Evolutionary conservation across 495 filamentous ascomycete genomes (phyloP).

Genomic region (Tuber aestivum): DNA sequence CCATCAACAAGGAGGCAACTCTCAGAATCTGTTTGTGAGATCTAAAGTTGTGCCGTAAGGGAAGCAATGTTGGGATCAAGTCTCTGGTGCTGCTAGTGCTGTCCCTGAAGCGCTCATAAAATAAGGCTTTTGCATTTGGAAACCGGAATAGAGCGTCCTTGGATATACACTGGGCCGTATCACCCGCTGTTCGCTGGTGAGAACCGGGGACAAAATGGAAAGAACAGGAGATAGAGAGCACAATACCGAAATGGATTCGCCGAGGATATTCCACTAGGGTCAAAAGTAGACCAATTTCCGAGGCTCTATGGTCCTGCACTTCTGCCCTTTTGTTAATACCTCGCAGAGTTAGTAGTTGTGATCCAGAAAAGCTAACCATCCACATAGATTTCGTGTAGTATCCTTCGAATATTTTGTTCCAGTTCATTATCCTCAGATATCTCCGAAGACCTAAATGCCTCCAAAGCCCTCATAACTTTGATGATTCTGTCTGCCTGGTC

Average conservation of each 20-base stretch:
- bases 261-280: conserved; percentile 42
- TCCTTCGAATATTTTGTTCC: conserved; percentile 31
- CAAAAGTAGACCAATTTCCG: conserved; percentile 46
- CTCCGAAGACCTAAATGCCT: conserved; percentile 9
- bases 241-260: conserved; percentile 46
- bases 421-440: conserved; percentile 10
- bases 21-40: conserved; percentile 48
- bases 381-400: conserved; percentile 48
- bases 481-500: conserved; percentile 26
- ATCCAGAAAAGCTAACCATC: conserved; percentile 39
- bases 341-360: background rate
- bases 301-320: conserved; percentile 46
- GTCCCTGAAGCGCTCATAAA: conserved; percentile 43
- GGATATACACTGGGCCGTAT: no score
- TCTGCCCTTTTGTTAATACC: conserved; percentile 34
- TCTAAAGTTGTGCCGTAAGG: conserved; percentile 46
- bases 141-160: conserved; percentile 44
- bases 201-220: background rate
- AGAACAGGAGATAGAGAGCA: background rate
- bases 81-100: conserved; percentile 25
- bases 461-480: conserved; percentile 45
- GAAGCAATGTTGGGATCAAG: conserved; percentile 40
- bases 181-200: conserved; percentile 24
- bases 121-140: conserved; percentile 45
- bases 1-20: conserved; percentile 46